Conservation (phyloP, 768 basidiomycete genomes). For the Pleurotus citrinopileatus region DNA sequence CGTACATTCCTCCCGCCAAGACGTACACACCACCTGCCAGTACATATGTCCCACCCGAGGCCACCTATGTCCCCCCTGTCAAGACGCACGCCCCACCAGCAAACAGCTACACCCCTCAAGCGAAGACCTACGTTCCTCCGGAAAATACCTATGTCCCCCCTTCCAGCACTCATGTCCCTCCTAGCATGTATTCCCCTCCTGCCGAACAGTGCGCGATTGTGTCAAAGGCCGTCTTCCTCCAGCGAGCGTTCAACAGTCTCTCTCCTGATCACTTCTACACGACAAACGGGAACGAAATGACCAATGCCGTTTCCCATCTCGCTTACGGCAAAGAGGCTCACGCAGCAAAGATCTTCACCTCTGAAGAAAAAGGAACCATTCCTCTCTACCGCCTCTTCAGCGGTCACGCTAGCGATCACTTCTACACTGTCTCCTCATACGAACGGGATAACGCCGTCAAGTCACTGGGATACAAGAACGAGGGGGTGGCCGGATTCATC, state of each 20-base stretch:
- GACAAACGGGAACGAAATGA: background rate
- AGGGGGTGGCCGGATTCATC: constrained; percentile 11
- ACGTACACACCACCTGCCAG: background rate
- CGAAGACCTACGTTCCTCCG: background rate
- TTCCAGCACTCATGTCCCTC: background rate
- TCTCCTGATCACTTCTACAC: constrained; percentile 2
- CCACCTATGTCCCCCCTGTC: background rate
- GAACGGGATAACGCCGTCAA: constrained; percentile 9
- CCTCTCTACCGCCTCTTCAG: constrained; percentile 15
- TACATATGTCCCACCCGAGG: background rate
- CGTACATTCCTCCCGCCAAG: background rate
- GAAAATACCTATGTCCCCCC: background rate
- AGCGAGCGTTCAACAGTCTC: background rate
- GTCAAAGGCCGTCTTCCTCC: background rate
- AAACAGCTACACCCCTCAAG: background rate
- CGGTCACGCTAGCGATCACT: constrained; percentile 7
- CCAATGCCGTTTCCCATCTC: background rate
- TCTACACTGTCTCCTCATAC: constrained; percentile 12
- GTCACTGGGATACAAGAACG: constrained; percentile 2
- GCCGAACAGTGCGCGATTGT: background rate
- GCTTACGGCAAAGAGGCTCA: background rate
- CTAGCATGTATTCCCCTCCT: background rate
- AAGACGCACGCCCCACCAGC: background rate
- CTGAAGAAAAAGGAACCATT: constrained; percentile 9
- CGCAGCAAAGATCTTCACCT: constrained; percentile 6